A percentile compares a stretch with the other conserved stretches of the same genome.
Evolutionary conservation across 441 rosid genomes (phyloP).

Genomic region (Corymbia citriodora): DNA sequence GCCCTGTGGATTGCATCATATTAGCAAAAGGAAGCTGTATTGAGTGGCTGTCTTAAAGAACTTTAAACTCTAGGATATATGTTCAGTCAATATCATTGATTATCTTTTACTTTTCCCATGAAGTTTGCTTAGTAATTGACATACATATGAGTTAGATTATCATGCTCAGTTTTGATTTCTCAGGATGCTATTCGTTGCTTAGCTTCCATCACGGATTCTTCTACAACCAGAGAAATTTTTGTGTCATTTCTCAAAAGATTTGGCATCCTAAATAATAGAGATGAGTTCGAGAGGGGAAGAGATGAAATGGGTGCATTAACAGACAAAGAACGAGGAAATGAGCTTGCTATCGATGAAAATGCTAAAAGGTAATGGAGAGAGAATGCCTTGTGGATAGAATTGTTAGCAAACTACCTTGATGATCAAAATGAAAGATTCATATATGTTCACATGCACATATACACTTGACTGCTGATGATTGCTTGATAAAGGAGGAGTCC

Average conservation of each 20-base stretch:
- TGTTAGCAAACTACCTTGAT: background rate
- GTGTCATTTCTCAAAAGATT: conserved; percentile 52
- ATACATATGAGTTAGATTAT: background rate
- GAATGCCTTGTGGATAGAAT: background rate
- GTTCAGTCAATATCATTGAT: background rate
- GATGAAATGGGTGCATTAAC: conserved; percentile 18
- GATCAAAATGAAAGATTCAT: background rate
- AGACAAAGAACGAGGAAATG: conserved; percentile 29
- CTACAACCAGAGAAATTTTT: conserved; percentile 52
- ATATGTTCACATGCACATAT: background rate
- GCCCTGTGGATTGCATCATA: background rate
- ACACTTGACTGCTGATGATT: background rate
- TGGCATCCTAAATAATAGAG: conserved; percentile 38
- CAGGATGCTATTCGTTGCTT: conserved; percentile 85
- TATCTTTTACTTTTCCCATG: background rate
- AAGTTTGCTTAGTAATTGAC: background rate
- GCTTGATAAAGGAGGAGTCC: background rate
- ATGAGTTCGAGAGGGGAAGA: conserved; percentile 32
- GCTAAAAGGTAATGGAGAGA: conserved; percentile 40
- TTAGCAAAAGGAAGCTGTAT: background rate
- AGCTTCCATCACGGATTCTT: conserved; percentile 77
- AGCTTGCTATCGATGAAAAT: conserved; percentile 25
- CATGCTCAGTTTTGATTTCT: conserved; percentile 6
- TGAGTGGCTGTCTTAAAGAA: background rate
- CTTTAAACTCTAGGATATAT: background rate